Conservation (phyloP, 257 asterid species). For the Lavandula angustifolia region DNA sequence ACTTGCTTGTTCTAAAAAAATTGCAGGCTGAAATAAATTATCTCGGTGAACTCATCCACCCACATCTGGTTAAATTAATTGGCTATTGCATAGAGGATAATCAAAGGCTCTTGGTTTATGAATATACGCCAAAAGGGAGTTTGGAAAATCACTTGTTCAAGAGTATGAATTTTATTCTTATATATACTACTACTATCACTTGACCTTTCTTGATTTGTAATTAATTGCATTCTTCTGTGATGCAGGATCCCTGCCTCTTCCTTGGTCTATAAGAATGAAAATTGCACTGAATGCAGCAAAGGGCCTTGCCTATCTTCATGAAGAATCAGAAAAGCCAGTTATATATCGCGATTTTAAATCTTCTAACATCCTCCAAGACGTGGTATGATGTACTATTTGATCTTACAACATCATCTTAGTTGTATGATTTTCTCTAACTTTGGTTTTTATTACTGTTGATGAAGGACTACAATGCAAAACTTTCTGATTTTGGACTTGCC, state of each 20-base stretch:
- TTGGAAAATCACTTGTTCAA: conserved; percentile 92
- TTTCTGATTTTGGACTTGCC: conserved; percentile 89
- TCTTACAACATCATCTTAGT: conserved; percentile 14
- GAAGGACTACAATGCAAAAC: conserved; percentile 81
- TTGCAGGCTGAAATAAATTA: conserved; percentile 80
- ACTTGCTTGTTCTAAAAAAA: conserved; percentile 23
- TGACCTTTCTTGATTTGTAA: neutral
- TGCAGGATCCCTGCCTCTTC: conserved; percentile 71
- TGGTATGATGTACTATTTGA: conserved; percentile 44
- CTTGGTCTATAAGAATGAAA: conserved; percentile 76
- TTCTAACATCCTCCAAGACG: conserved; percentile 67
- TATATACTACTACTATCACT: neutral
- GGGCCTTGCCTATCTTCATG: conserved; percentile 85
- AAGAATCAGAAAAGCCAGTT: conserved; percentile 78
- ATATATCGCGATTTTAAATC: conserved; percentile 75
- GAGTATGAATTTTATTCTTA: conserved; percentile 47
- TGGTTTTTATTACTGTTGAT: conserved; percentile 24
- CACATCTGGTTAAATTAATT: conserved; percentile 71
- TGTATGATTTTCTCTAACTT: conserved; percentile 12
- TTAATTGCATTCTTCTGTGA: conserved; percentile 5
- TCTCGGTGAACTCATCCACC: conserved; percentile 80
- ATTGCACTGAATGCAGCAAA: conserved; percentile 74
- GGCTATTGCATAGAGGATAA: conserved; percentile 88
- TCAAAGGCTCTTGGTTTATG: conserved; percentile 83
- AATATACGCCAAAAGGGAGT: conserved; percentile 91